Base-by-base conservation (phyloP, 345 rosid species). In the Arabis alpina region DNA sequence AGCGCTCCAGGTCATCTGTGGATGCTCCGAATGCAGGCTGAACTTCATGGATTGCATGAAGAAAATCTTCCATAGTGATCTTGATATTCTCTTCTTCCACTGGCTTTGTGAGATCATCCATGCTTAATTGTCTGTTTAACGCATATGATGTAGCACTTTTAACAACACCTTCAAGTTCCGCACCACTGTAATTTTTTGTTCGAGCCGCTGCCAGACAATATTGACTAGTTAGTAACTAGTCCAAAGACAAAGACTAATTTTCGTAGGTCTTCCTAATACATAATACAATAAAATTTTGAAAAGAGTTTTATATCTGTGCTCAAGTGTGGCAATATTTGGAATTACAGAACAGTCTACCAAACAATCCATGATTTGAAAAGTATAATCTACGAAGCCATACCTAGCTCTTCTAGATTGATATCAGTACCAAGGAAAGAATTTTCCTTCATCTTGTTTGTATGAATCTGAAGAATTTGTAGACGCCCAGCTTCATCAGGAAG, bases 401-500 rank as follows among this genome's bases (percentile, higher is more conserved):
- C 98, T 65, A 92, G 93, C 76, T 87, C 98, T 64, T 82, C 85
- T 68, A 95, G 97, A 76, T 78, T 86, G 55, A 95, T 86, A 81
- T 90, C 98, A 76, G 81, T 80, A 64, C 92, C 83, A 76, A 95
- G 91, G 79, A 95, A 95, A 70, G 99, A 95, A 76, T 85, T 90
- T 75, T 90, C 99, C 79, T 87, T 95, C 99, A 95, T 95, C 82
- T 88, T 95, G 83, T 83, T 95, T 32, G 99, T 95, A 76, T 92
- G 98, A 81, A 95, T 95, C 74, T 95, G 87, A 80, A 95, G 92
- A 74, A 95, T 95, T 79, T 92, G 99, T 64, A 92, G 60, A 24
- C 98, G 99, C 6, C 99, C 99, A 71, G 83, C 82, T 85, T 95
- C 99, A 85, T 95, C 97, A 15, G 97, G 99, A 85, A 95, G 99